phyloP scores from a whole-genome alignment of 225 moss, liverwort and hornwort genomes.

The Ulota crispa region DNA sequence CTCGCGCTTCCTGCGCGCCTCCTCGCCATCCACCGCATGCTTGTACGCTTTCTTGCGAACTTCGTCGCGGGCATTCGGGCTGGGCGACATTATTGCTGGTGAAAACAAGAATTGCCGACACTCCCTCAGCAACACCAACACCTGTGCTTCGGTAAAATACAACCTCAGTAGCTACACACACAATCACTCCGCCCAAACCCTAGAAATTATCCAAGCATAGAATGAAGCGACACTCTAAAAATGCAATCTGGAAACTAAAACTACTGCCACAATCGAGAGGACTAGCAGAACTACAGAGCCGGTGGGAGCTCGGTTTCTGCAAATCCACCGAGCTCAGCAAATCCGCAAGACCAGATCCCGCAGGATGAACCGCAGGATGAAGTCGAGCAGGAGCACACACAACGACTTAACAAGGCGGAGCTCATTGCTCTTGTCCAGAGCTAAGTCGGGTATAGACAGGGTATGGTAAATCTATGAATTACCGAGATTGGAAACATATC shows the following conservation, averaged over 20 bases:
- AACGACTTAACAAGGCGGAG: neutral
- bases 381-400: neutral
- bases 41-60: conserved; percentile 52
- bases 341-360: neutral
- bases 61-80: conserved; percentile 47
- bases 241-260: neutral
- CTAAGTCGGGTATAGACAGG: neutral
- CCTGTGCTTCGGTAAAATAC: neutral
- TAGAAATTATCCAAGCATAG: neutral
- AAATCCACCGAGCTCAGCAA: neutral
- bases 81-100: conserved; percentile 39
- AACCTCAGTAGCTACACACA: neutral
- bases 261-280: neutral
- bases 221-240: neutral
- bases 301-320: neutral
- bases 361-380: neutral
- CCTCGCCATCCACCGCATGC: conserved; percentile 43
- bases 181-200: neutral
- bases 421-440: neutral
- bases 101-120: neutral
- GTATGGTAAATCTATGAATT: neutral
- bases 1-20: conserved; percentile 45
- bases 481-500: neutral
- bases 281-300: neutral
- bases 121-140: neutral